These are phyloP conservation scores for Neurospora sp. DNA, from an alignment of 495 filamentous ascomycete species.

Conservation along the genomic window DNA sequence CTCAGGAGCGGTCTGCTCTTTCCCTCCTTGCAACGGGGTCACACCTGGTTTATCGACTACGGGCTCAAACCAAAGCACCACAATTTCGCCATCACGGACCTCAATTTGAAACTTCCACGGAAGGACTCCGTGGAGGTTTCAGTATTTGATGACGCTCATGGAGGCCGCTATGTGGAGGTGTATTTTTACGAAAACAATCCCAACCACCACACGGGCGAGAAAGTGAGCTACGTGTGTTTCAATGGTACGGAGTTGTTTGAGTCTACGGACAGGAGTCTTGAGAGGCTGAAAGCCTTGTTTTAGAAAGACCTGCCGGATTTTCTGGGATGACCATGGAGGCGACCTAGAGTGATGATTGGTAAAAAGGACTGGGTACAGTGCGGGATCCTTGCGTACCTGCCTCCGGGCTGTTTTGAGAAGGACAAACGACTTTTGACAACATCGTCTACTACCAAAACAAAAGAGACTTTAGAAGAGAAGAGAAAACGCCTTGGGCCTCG, in stretches of 20 bases:
- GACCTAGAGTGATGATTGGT: neutral
- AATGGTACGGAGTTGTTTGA: neutral
- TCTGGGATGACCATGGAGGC: no score
- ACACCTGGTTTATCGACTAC: neutral
- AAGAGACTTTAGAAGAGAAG: neutral
- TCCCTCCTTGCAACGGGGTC: neutral
- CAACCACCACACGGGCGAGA: neutral
- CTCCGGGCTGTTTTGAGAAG: neutral
- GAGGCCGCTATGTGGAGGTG: neutral
- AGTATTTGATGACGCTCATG: neutral
- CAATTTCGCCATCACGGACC: neutral
- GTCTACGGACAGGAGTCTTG: neutral
- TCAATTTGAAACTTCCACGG: neutral
- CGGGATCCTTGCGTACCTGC: neutral
- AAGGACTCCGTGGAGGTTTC: no score
- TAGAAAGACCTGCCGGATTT: neutral
- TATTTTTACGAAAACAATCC: neutral
- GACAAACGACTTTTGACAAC: fast-evolving
- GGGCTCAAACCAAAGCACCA: neutral
- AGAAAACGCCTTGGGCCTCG: neutral
- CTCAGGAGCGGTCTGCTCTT: neutral
- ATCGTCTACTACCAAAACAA: neutral
- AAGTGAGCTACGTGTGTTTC: neutral
- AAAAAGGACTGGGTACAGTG: neutral
- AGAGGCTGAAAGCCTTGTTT: neutral